Percentiles rank a stretch among this genome's conserved stretches.
Conservation (phyloP, 352 stramenopile genomes). For the Phytophthora cryptogea region DNA sequence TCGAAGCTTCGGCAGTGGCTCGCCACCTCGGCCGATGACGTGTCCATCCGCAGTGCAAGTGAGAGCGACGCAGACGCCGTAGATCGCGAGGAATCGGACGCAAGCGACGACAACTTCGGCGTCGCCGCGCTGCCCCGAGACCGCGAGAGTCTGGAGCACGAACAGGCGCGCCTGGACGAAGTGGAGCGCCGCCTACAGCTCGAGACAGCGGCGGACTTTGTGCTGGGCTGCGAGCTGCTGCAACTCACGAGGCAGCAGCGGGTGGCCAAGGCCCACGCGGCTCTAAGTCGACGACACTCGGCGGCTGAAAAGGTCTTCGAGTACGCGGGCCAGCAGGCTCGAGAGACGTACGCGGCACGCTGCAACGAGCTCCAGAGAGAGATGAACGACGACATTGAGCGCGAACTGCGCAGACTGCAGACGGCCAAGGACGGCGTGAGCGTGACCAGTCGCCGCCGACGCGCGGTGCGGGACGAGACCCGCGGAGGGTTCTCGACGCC, state of each 20-base stretch:
- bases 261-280: conserved; percentile 34
- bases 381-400: conserved; percentile 54
- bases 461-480: conserved; percentile 32
- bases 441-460: conserved; percentile 63
- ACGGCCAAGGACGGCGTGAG: conserved; percentile 67
- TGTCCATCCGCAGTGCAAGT: conserved; percentile 20
- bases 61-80: conserved; percentile 13
- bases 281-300: conserved; percentile 33
- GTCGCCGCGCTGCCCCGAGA: conserved; percentile 27
- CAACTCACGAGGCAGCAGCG: conserved; percentile 18
- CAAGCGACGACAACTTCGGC: conserved; percentile 27
- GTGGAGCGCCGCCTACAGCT: conserved; percentile 35
- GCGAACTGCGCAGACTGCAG: conserved; percentile 59
- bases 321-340: conserved; percentile 48
- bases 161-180: conserved; percentile 29
- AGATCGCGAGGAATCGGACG: conserved; percentile 11
- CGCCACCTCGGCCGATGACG: neutral
- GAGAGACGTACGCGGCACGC: conserved; percentile 41
- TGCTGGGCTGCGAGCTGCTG: conserved; percentile 40
- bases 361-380: conserved; percentile 55
- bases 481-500: conserved; percentile 15
- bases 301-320: conserved; percentile 40
- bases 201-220: conserved; percentile 42
- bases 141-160: conserved; percentile 34
- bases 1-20: conserved; percentile 1